phyloP scores from a whole-genome alignment of 1,284 basidiomycete genomes.

The Meira miltonrushii region DNA sequence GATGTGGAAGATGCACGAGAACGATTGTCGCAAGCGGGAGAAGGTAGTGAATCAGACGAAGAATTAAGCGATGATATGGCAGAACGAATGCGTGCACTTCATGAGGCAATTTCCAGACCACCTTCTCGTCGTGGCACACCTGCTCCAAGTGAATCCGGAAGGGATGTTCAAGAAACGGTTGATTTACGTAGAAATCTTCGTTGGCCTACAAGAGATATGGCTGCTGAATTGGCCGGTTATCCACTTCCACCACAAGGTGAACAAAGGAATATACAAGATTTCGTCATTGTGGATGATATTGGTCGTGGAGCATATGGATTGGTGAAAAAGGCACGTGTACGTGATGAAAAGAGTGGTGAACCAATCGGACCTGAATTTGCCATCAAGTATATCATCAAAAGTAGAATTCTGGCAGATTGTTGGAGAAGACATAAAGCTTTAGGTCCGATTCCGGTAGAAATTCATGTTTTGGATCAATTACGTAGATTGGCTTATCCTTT shows the following conservation, averaged over 20 bases:
- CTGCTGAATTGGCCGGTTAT: constrained; percentile 3
- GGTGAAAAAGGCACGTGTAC: constrained; percentile 82
- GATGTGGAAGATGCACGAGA: constrained; percentile 8
- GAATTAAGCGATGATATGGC: too few species aligned
- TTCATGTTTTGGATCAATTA: constrained; percentile 85
- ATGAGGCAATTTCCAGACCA: constrained; percentile 19
- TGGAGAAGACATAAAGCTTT: constrained; percentile 91
- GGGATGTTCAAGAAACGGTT: neutral
- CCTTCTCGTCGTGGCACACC: constrained; percentile 11
- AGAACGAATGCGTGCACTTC: constrained; percentile 16
- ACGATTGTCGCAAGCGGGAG: constrained; percentile 2
- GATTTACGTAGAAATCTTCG: neutral
- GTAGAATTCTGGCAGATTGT: constrained; percentile 93
- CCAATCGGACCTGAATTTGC: constrained; percentile 61
- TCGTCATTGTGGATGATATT: constrained; percentile 40
- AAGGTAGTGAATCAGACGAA: constrained; percentile 6
- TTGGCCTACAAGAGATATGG: neutral
- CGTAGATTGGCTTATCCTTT: constrained; percentile 62
- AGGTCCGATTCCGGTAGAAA: constrained; percentile 97
- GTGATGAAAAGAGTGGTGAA: constrained; percentile 52
- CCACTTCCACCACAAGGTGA: constrained; percentile 11
- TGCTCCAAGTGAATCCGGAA: neutral
- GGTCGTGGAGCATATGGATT: constrained; percentile 92
- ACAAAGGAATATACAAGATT: constrained; percentile 32
- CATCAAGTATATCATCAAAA: constrained; percentile 98